phyloP scores from a whole-genome alignment of 768 basidiomycete genomes.

The Xerocomus potaroensis region DNA sequence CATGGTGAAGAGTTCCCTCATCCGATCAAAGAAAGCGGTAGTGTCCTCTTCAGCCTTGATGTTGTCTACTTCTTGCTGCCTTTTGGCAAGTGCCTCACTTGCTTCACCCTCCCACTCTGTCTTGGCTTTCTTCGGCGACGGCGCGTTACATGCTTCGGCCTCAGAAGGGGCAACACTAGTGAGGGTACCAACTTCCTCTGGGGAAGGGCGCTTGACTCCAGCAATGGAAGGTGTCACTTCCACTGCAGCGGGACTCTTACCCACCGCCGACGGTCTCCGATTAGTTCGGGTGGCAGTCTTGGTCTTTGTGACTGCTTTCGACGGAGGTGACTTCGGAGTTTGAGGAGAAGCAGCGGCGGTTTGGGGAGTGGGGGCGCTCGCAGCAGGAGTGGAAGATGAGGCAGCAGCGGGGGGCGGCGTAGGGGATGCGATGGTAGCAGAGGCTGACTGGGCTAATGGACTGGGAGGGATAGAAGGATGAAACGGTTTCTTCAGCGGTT shows the following conservation, averaged over 20 bases:
- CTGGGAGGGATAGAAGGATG: slow-evolving; percentile 18
- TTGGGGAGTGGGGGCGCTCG: slow-evolving; percentile 38
- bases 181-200: slow-evolving; percentile 30
- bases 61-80: slow-evolving; percentile 35
- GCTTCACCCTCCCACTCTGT: slow-evolving; percentile 65
- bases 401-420: slow-evolving; percentile 45
- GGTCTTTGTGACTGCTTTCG: slow-evolving; percentile 45
- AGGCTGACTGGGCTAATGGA: slow-evolving; percentile 17
- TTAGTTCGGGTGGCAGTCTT: slow-evolving; percentile 30
- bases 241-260: slow-evolving; percentile 32
- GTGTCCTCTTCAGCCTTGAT: slow-evolving; percentile 70
- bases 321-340: slow-evolving; percentile 68
- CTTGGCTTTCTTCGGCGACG: slow-evolving; percentile 69
- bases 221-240: slow-evolving; percentile 30
- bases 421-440: slow-evolving; percentile 21
- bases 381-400: slow-evolving; percentile 49
- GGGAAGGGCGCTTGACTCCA: slow-evolving; percentile 33
- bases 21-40: slow-evolving; percentile 53
- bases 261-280: slow-evolving; percentile 31
- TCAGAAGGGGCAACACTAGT: slow-evolving; percentile 32
- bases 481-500: slow-evolving; percentile 15
- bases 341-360: slow-evolving; percentile 53
- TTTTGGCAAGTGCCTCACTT: slow-evolving; percentile 45
- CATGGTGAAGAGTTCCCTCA: slow-evolving; percentile 60
- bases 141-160: slow-evolving; percentile 40